Evolutionary conservation across 2,329 filamentous ascomycete genomes (phyloP), one percentile per base, ranked within the genome.

Genomic region (Aspergillus sp.): DNA sequence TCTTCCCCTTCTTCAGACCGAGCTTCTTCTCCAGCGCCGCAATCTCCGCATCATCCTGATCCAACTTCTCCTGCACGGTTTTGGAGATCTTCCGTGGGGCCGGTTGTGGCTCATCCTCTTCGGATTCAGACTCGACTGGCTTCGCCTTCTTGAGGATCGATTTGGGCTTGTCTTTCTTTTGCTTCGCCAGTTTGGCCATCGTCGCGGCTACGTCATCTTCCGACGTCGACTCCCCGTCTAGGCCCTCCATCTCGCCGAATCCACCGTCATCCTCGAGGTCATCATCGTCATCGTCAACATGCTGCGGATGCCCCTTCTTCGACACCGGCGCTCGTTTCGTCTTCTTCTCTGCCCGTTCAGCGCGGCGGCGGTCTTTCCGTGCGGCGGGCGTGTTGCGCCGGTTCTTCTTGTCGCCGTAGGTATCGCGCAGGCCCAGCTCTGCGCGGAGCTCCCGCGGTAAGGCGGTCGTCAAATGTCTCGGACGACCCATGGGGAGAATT

Each of bases 41-140:
- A 60, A 99, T 97, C 61, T 96, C 90, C 2, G 85, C 89, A 64
- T 97, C 91, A 53, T 99, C 93, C 55, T 89, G 79, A 0, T 83
- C 85, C 4, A 96, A 75, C 60, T 82, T 84, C 3, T 86, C 81
- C 64, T 80, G 83, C n/a, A 84, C 75, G 0, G 61, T 62, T 53
- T 64, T 66, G 0, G 76, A 70, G 20, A 72, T 48, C 47, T 65
- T 65, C 3, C 40, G 48, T 10, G 46, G 49, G 2, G 49, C 35
- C 14, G 33, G 20, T 22, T 43, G 32, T 7, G 49, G 70, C 20
- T 72, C 60, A 6, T 65, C 63, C 6, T 62, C 61, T 3, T 66
- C 65, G 9, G 66, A 52, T 20, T 69, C 65, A 9, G 56, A 60
- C 43, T 69, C 63, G 44, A 43, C 43, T 10, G 38, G 54, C 45